Evolutionary conservation across 2,329 filamentous ascomycete species (phyloP).

Genomic region (Ophiostoma populinum): DNA sequence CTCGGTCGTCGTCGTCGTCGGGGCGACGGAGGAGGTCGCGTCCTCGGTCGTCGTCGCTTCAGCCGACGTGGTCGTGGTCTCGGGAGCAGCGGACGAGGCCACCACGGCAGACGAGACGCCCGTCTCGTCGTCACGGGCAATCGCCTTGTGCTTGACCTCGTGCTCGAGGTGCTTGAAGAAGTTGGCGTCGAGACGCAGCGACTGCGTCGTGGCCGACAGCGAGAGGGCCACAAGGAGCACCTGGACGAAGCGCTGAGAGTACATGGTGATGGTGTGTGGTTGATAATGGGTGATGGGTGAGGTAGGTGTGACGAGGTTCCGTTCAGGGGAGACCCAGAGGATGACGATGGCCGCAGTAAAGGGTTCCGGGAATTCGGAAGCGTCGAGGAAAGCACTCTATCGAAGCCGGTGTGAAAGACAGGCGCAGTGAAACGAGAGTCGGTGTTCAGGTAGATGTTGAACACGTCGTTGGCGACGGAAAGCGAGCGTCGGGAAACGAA

Average conservation of each 20-base stretch:
- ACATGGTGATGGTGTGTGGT: conserved; percentile 22
- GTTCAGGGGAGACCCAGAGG: too few relatives aligned
- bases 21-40: conserved; percentile 8
- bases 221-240: conserved; percentile 32
- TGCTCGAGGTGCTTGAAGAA: conserved; percentile 6
- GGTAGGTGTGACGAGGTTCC: not conserved
- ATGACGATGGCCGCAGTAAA: too few relatives aligned
- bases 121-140: conserved; percentile 3
- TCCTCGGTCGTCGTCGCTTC: conserved; percentile 8
- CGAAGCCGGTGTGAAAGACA: too few relatives aligned
- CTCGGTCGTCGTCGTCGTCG: conserved; percentile 8
- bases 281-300: not conserved
- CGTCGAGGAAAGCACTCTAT: too few relatives aligned
- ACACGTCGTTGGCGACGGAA: too few relatives aligned
- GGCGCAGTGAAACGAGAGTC: too few relatives aligned
- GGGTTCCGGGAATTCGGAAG: too few relatives aligned
- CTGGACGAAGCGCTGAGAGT: conserved; percentile 25
- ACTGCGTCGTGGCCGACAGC: conserved; percentile 28
- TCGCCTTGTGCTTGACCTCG: not conserved
- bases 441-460: too few relatives aligned
- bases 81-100: conserved; percentile 7
- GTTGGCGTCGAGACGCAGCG: conserved; percentile 17
- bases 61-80: conserved; percentile 7
- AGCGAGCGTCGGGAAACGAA: too few relatives aligned
- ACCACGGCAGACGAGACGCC: conserved; percentile 3